A percentile compares a stretch with the other conserved stretches of the same genome.
Conservation (phyloP, 1,284 basidiomycete species). For the Cutaneotrichosporon curvatum region DNA sequence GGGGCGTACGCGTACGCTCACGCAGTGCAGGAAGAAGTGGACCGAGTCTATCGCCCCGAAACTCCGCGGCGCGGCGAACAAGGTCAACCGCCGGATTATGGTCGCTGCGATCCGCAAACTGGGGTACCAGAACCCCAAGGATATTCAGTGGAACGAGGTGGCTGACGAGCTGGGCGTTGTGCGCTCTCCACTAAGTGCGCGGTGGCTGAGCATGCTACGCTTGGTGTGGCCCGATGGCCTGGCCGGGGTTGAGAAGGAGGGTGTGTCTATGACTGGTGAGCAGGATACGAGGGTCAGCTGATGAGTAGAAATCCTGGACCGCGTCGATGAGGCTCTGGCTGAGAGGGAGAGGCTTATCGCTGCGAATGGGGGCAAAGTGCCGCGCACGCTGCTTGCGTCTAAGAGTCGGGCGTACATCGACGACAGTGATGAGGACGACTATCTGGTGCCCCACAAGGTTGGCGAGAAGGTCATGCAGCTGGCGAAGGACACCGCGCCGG, state of each 20-base stretch:
- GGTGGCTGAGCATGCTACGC: not conserved
- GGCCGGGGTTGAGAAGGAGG: not conserved
- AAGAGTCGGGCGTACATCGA: too few species aligned
- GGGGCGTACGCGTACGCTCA: slow-evolving; percentile 20
- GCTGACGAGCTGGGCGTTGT: not conserved
- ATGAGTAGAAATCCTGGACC: too few species aligned
- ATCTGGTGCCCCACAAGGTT: too few species aligned
- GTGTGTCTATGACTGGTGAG: not conserved
- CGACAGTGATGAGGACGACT: too few species aligned
- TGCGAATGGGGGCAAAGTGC: too few species aligned
- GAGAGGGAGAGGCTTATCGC: too few species aligned
- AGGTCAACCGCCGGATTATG: slow-evolving; percentile 1
- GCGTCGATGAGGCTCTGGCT: too few species aligned
- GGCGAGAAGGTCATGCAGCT: too few species aligned
- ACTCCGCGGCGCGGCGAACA: slow-evolving; percentile 1
- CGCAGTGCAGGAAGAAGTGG: slow-evolving; percentile 34
- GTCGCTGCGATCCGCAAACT: slow-evolving; percentile 7
- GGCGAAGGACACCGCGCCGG: too few species aligned
- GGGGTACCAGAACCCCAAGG: slow-evolving; percentile 5
- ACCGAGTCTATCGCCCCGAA: slow-evolving; percentile 1
- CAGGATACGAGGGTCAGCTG: too few species aligned
- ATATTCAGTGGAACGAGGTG: slow-evolving; percentile 11
- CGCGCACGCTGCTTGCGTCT: too few species aligned
- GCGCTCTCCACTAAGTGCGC: not conserved
- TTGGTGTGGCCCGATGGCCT: not conserved